Base-by-base conservation (phyloP, 2,329 filamentous ascomycete species). In the Colletotrichum chrysophilum region DNA sequence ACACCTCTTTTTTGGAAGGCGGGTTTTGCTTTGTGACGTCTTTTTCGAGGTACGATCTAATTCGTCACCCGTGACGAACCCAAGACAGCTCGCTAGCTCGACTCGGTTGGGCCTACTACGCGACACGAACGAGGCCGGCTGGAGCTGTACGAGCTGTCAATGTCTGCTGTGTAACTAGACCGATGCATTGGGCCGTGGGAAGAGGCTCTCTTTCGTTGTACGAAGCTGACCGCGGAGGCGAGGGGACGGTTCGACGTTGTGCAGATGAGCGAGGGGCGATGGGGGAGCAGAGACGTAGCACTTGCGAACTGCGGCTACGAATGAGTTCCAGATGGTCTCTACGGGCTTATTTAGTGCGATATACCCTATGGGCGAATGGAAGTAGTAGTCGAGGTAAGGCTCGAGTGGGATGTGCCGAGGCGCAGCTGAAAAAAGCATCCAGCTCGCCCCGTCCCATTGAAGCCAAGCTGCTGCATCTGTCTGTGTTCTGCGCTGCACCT, bases 71-170 rank as follows among this genome's bases (percentile, higher is more conserved):
- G n/a, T 14, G 14, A 62, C 24, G 58, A 36, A 48, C 32, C 32
- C 32, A 60, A 69, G 48, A 58, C 64, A 38, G n/a, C 52, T 69
- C 56, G 67, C 67, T 62, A 62, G 56, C 67, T 36, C 18, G 24
- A 24, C n/a, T 18, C 28, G 58, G 68, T 30, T 21, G n/a, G n/a
- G 43, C 43, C n/a, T 71, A 30, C 58, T 65, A 38, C 38, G 60
- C 60, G 60, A 65, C 58, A 65, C 58, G 34, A 52, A 43, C 28
- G 64, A 65, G 36, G 68, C 38, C 26, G 68, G 61, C 28, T 21
- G 55, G 73, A 55, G 32, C 56, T 62, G 64, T 74, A 34, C 70
- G 74, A 74, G 65, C 58, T 76, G 74, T 69, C 64, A 74, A 65
- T 43, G 21, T 21, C 70, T 74, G 64, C 43, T 9, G 64, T 69